These are phyloP conservation scores for Sporisorium scitamineum DNA, from an alignment of 1,284 basidiomycete genomes.

Conservation along the genomic window DNA sequence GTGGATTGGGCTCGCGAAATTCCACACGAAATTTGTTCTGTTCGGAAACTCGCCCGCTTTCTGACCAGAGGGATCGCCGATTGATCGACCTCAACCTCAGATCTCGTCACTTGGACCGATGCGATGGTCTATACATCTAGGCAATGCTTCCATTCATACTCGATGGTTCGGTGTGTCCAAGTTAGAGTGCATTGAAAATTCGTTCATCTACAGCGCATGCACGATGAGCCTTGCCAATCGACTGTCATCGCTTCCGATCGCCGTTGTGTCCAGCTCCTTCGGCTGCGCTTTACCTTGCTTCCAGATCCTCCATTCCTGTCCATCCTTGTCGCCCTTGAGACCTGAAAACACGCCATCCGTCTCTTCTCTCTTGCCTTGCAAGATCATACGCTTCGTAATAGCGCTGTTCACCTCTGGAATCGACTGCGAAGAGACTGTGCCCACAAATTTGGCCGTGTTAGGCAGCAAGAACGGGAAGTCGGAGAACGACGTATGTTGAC, in stretches of 20 bases:
- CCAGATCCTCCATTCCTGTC: conserved; percentile 39
- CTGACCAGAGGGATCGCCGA: neutral
- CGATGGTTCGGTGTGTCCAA: neutral
- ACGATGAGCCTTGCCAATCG: conserved; percentile 30
- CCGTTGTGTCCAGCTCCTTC: conserved; percentile 5
- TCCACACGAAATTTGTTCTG: neutral
- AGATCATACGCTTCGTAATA: conserved; percentile 28
- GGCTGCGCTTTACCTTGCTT: conserved; percentile 37
- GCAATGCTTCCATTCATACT: neutral
- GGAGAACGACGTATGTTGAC: conserved; percentile 57
- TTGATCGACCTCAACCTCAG: neutral
- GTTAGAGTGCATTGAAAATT: neutral
- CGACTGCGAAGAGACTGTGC: conserved; percentile 27
- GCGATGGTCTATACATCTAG: neutral
- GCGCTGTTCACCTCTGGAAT: conserved; percentile 33
- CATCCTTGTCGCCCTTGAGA: conserved; percentile 25
- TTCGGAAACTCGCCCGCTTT: conserved; percentile 36
- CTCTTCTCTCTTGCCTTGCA: conserved; percentile 33
- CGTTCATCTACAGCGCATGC: conserved; percentile 10
- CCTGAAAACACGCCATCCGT: conserved; percentile 35
- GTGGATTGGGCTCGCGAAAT: neutral
- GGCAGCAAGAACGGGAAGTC: conserved; percentile 62
- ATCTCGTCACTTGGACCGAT: too few relatives aligned
- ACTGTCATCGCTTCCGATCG: conserved; percentile 19
- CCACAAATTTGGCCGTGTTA: conserved; percentile 41